Conservation (phyloP, 805 yeast genomes). For the Wickerhamiella qilinensis region DNA sequence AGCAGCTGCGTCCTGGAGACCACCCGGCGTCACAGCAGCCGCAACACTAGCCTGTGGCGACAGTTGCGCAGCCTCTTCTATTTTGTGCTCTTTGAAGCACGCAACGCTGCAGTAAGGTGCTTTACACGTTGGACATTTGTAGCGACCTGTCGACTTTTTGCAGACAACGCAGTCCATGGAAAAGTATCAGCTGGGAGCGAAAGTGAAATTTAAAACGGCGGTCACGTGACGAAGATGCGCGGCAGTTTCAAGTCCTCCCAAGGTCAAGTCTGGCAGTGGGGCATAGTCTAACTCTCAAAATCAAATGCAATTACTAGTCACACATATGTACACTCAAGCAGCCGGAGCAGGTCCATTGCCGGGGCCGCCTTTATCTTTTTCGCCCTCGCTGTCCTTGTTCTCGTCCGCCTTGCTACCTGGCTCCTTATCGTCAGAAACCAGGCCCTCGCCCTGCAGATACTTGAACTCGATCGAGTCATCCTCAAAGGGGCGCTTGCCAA, state of each 20-base stretch:
- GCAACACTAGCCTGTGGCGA: no score
- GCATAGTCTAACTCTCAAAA: no score
- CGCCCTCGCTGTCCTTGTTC: not conserved
- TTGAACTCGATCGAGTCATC: slow-evolving; percentile 17
- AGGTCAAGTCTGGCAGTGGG: no score
- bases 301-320: no score
- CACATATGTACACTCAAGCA: not conserved
- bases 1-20: no score
- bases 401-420: not conserved
- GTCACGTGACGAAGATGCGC: not conserved
- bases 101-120: slow-evolving; percentile 33
- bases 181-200: not conserved
- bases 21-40: no score
- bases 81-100: slow-evolving; percentile 39
- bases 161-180: not conserved
- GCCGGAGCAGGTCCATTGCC: not conserved
- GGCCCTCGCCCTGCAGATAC: slow-evolving; percentile 17
- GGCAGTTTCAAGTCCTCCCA: no score
- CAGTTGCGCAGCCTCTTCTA: no score
- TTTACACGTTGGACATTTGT: slow-evolving; percentile 41
- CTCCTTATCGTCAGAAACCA: slow-evolving; percentile 3
- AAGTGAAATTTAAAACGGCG: no score
- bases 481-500: slow-evolving; percentile 82
- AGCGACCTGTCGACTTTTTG: slow-evolving; percentile 11
- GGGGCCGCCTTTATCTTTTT: not conserved